These are phyloP conservation scores for Lobosporangium transversale DNA, from an alignment of 192 early-diverging fungal species.

Conservation along the genomic window DNA sequence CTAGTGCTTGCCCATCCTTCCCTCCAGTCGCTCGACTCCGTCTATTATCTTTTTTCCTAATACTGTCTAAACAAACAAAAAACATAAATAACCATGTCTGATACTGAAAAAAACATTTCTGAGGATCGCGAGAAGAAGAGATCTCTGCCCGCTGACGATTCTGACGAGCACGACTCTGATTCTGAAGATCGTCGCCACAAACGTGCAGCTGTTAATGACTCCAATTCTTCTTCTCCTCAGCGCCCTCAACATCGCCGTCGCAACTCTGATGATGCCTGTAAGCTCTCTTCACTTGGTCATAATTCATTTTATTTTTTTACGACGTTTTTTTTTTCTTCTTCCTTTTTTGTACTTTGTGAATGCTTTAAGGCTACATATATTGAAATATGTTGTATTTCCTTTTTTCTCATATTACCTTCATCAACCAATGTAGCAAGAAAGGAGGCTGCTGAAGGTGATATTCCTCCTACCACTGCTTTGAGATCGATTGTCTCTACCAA, in stretches of 20 bases:
- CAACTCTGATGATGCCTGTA: constrained; percentile 52
- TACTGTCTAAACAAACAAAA: background rate
- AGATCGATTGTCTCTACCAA: constrained; percentile 73
- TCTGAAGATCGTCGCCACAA: constrained; percentile 54
- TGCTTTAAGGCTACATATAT: too few species aligned
- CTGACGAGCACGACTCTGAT: constrained; percentile 54
- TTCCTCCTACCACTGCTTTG: constrained; percentile 57
- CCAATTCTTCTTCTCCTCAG: constrained; percentile 50
- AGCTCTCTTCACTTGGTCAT: too few species aligned
- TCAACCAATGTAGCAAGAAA: constrained; percentile 15
- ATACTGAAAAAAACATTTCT: constrained; percentile 39
- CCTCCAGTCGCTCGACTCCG: constrained; percentile 3
- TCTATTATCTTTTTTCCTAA: background rate
- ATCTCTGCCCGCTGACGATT: constrained; percentile 56
- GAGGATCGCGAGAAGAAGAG: constrained; percentile 58
- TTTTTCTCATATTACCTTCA: too few species aligned
- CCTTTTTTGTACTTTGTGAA: too few species aligned
- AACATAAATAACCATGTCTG: constrained; percentile 27
- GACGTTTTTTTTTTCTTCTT: background rate
- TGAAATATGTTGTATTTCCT: too few species aligned
- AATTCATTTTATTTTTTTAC: too few species aligned
- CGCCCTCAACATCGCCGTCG: constrained; percentile 52
- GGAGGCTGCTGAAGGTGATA: constrained; percentile 44
- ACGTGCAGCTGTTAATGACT: constrained; percentile 57
- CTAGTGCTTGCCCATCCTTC: too few species aligned